A percentile compares a stretch with the other conserved stretches of the same genome.
phyloP scores from a whole-genome alignment of 495 filamentous ascomycete genomes.

The Cudoniella acicularis region DNA sequence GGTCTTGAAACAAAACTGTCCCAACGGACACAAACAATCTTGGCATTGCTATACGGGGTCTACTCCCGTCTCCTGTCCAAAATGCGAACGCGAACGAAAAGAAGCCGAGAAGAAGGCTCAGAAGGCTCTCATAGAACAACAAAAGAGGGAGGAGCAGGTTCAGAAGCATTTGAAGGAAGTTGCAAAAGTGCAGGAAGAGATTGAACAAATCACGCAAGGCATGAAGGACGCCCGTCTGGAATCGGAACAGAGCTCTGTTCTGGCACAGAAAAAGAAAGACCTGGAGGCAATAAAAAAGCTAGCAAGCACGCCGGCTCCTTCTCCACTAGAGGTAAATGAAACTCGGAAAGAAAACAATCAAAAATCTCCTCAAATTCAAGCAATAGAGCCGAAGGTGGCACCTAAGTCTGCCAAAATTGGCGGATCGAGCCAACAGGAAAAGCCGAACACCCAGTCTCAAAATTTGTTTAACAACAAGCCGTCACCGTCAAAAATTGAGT shows the following conservation, averaged over 20 bases:
- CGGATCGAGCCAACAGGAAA: not conserved
- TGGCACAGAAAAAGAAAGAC: slow-evolving; percentile 39
- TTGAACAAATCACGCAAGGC: slow-evolving; percentile 46
- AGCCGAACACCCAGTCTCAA: slow-evolving; percentile 3
- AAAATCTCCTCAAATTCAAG: not conserved
- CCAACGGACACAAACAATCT: slow-evolving; percentile 45
- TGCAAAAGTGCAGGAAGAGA: slow-evolving; percentile 54
- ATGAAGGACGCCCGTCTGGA: slow-evolving; percentile 45
- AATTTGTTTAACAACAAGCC: slow-evolving; percentile 10
- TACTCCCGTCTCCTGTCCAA: slow-evolving; percentile 36
- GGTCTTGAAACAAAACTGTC: slow-evolving; percentile 45
- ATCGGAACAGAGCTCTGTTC: slow-evolving; percentile 35
- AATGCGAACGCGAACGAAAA: slow-evolving; percentile 50
- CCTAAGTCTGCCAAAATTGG: not conserved
- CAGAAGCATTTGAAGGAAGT: slow-evolving; percentile 46
- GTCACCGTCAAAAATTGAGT: slow-evolving; percentile 46
- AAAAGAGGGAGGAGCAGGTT: slow-evolving; percentile 46
- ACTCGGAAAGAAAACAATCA: not conserved
- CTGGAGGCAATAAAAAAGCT: slow-evolving; percentile 8
- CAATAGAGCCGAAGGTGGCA: not conserved
- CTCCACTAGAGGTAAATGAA: not conserved
- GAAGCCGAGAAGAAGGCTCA: slow-evolving; percentile 39
- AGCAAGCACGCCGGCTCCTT: slow-evolving; percentile 1
- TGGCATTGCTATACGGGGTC: slow-evolving; percentile 34
- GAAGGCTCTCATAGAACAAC: slow-evolving; percentile 52